phyloP scores from a whole-genome alignment of 2,329 filamentous ascomycete species.

The Claviceps arundinis region DNA sequence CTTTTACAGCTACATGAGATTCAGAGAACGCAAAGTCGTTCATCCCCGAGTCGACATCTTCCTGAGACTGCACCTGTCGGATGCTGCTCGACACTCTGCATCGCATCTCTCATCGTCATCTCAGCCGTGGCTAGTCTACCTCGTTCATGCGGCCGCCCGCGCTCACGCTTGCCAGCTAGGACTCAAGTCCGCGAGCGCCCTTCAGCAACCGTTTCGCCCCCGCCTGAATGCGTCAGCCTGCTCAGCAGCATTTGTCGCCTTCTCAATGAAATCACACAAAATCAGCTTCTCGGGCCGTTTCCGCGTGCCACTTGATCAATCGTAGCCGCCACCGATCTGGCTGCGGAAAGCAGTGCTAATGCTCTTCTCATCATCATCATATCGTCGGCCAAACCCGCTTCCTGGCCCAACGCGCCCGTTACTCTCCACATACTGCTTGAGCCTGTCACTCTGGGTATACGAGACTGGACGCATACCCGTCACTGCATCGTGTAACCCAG shows the following conservation, averaged over 20 bases:
- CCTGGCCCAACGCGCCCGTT: slow-evolving; percentile 54
- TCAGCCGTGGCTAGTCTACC: neutral
- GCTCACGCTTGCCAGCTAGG: neutral
- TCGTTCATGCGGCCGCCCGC: neutral
- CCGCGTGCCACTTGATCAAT: slow-evolving; percentile 32
- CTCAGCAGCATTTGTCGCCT: neutral
- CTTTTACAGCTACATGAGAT: neutral
- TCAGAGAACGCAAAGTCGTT: neutral
- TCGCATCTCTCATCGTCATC: slow-evolving; percentile 1
- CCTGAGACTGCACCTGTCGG: neutral
- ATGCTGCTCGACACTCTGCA: neutral
- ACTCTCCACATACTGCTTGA: slow-evolving; percentile 89
- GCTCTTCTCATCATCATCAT: slow-evolving; percentile 91
- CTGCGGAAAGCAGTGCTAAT: slow-evolving; percentile 94
- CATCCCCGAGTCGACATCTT: neutral
- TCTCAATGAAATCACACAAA: neutral
- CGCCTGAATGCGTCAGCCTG: neutral
- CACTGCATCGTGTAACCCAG: slow-evolving; percentile 63
- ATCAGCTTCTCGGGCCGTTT: neutral
- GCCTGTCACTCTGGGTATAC: slow-evolving; percentile 56
- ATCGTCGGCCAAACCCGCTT: slow-evolving; percentile 56
- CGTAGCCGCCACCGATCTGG: slow-evolving; percentile 60
- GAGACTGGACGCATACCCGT: slow-evolving; percentile 49
- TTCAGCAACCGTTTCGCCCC: neutral
- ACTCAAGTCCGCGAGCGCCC: neutral